Evolutionary conservation across 129 eudicot genomes (phyloP), one percentile per base, ranked within the genome.

Genomic region (Dittrichia graveolens): DNA sequence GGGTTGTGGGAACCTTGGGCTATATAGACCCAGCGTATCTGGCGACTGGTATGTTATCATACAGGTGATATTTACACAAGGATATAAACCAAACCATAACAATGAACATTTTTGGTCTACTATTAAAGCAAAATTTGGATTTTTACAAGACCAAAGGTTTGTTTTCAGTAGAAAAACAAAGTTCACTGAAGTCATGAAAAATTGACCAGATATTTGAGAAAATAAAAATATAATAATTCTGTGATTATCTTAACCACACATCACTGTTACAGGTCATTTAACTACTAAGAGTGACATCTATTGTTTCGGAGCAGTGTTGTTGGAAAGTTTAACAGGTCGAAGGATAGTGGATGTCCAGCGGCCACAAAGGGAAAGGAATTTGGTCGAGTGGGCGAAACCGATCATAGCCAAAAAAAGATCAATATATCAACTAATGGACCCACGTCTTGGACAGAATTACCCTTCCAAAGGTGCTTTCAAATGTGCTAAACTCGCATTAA

Each of bases 241-340:
- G n/a, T 61, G 14, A 60, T 61, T 13, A n/a, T n/a, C 2, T 12
- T 11, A 43, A 53, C 47, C 3, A 12, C 10, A 13, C 14, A 2
- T 56, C 8, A 13, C 39, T 39, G 16, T 61, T 54, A 52, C 67
- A 84, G 78, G 85, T 44, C 65, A 77, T 65, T 18, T 73, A 49
- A 59, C 12, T 53, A 55, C 3, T 34, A 81, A 78, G 58, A 77
- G 78, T 47, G 85, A 78, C 18, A 63, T 80, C 12, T 84, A 73
- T 52, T 37, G 81, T 38, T 81, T 81, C 18, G 88, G 88, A 55
- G 68, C 74, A 13, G 78, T 81, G 19, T 49, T 84, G 43, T 58
- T 77, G 31, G 79, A 77, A 69, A 5, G 56, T 5, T 53, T 84
- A 31, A 73, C 76, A 13, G 83, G 81, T 8, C 42, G 44, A 14